Evolutionary conservation across 768 basidiomycete species (phyloP).

Genomic region (Rhodotorula kratochvilovae): DNA sequence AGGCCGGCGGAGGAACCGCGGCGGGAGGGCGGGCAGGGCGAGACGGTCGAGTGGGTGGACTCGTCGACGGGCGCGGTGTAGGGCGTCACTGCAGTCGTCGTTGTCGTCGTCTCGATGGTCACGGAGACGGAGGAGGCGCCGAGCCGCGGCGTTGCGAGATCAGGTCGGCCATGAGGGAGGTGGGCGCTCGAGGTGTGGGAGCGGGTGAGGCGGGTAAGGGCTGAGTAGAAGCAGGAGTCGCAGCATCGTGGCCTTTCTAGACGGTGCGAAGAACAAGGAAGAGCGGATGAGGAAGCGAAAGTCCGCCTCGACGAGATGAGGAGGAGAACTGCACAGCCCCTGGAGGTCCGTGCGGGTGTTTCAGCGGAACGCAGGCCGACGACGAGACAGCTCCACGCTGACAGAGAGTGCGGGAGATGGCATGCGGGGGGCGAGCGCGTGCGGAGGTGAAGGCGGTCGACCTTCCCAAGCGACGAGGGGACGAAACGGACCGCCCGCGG

Average conservation of each 20-base stretch:
- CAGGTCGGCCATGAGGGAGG: not conserved
- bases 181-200: not conserved
- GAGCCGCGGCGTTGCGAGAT: slow-evolving; percentile 10
- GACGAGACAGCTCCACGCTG: no score
- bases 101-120: slow-evolving; percentile 6
- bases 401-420: no score
- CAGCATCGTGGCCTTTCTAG: not conserved
- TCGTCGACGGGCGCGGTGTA: not conserved
- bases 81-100: not conserved
- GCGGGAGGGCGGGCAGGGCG: not conserved
- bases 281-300: not conserved
- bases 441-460: not conserved
- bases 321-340: not conserved
- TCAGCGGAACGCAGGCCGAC: no score
- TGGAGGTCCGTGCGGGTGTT: no score
- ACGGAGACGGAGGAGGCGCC: slow-evolving; percentile 15
- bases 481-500: not conserved
- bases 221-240: not conserved
- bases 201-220: not conserved
- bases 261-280: no score
- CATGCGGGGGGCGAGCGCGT: no score
- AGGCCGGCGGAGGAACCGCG: not conserved
- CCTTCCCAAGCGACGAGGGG: not conserved
- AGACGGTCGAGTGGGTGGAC: not conserved
- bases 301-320: no score